A percentile compares a stretch with the other conserved stretches of the same genome.
phyloP scores from a whole-genome alignment of 306 rosid genomes.

The Ormosia emarginata region DNA sequence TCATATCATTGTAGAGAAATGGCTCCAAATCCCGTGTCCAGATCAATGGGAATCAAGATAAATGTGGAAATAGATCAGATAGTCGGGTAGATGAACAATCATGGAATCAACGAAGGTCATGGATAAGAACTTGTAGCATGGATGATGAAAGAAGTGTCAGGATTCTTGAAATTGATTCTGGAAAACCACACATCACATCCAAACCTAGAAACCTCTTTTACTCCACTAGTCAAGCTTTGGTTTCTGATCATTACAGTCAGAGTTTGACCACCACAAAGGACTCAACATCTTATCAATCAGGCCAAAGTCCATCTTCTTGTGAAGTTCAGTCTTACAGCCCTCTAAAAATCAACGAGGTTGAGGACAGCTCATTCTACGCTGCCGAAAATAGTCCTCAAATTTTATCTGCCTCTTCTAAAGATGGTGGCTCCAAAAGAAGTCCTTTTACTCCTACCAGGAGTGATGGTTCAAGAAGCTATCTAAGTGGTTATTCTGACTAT shows the following conservation, averaged over 20 bases:
- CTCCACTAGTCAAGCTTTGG: constrained; percentile 26
- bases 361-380: constrained; percentile 47
- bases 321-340: constrained; percentile 55
- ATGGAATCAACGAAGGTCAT: constrained; percentile 38
- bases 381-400: constrained; percentile 54
- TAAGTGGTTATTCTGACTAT: constrained; percentile 50
- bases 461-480: constrained; percentile 59
- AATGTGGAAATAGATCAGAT: constrained; percentile 22
- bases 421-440: constrained; percentile 42
- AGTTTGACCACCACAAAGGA: constrained; percentile 52
- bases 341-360: constrained; percentile 30
- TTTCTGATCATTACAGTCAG: constrained; percentile 42
- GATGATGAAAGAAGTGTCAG: constrained; percentile 44
- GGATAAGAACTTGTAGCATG: constrained; percentile 19
- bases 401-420: constrained; percentile 50
- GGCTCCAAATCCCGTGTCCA: constrained; percentile 46
- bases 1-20: constrained; percentile 51
- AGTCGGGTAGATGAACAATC: constrained; percentile 26
- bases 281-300: constrained; percentile 45
- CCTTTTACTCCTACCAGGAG: constrained; percentile 70
- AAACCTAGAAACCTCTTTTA: constrained; percentile 47
- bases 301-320: constrained; percentile 39
- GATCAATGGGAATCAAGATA: constrained; percentile 23
- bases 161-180: constrained; percentile 52
- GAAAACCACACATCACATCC: constrained; percentile 27